Evolutionary conservation across 2,329 filamentous ascomycete genomes (phyloP).

Genomic region (Lecanosticta acicola): DNA sequence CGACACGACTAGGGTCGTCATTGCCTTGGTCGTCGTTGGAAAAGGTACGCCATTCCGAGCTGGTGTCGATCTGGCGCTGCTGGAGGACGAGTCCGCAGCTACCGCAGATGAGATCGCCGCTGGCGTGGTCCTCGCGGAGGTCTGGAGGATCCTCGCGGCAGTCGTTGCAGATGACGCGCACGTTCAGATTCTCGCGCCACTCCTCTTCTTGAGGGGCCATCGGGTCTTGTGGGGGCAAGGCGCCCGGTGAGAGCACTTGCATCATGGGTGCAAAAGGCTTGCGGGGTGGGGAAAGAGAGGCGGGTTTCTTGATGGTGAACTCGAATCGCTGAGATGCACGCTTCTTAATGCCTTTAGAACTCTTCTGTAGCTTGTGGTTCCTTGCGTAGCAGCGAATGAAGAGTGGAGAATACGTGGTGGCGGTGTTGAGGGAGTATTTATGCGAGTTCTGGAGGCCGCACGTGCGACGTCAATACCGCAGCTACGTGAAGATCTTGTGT

Average conservation of each 20-base stretch:
- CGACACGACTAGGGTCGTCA: slow-evolving; percentile 96
- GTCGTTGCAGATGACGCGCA: slow-evolving; percentile 79
- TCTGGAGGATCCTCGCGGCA: slow-evolving; percentile 91
- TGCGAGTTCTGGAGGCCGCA: neutral
- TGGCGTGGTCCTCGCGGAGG: slow-evolving; percentile 85
- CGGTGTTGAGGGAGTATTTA: slow-evolving; percentile 20
- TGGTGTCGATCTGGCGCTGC: slow-evolving; percentile 87
- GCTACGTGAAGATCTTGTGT: slow-evolving; percentile 22
- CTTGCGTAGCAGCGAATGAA: slow-evolving; percentile 52
- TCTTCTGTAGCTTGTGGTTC: slow-evolving; percentile 42
- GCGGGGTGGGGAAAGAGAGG: slow-evolving; percentile 15
- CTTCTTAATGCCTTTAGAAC: slow-evolving; percentile 42
- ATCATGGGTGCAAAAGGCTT: slow-evolving; percentile 25
- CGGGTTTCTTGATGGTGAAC: slow-evolving; percentile 21
- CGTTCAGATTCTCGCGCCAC: slow-evolving; percentile 81
- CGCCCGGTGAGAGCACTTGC: slow-evolving; percentile 40
- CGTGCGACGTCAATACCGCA: slow-evolving; percentile 21
- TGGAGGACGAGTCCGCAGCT: slow-evolving; percentile 88
- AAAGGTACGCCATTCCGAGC: slow-evolving; percentile 98
- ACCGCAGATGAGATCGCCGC: slow-evolving; percentile 85
- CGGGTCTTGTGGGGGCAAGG: slow-evolving; percentile 37
- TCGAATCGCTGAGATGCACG: slow-evolving; percentile 37
- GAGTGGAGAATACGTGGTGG: slow-evolving; percentile 59
- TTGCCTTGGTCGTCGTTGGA: slow-evolving; percentile 95
- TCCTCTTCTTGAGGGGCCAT: slow-evolving; percentile 36